Percentiles rank a stretch among this genome's conserved stretches.
phyloP scores from a whole-genome alignment of 257 asterid genomes.

The Petunia axillaris region DNA sequence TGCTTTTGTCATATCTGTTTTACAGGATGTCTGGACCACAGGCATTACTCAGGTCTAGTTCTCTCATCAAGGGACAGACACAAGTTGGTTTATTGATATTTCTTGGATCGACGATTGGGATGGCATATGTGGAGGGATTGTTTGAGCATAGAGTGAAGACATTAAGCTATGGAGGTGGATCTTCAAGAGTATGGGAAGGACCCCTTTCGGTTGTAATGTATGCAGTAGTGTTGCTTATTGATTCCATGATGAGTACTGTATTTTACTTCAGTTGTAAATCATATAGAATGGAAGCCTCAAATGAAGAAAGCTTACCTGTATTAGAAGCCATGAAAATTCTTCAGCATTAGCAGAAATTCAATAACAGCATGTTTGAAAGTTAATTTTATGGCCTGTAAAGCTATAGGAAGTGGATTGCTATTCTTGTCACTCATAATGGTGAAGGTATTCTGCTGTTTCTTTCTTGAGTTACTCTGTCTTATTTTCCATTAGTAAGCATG shows the following conservation, averaged over 20 bases:
- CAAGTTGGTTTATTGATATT: constrained; percentile 91
- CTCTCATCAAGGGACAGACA: constrained; percentile 77
- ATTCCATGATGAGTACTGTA: constrained; percentile 87
- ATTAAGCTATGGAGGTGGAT: constrained; percentile 89
- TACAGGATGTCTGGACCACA: constrained; percentile 88
- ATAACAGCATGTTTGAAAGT: constrained; percentile 34
- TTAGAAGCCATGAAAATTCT: constrained; percentile 55
- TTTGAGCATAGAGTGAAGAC: constrained; percentile 92
- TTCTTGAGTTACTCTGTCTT: background rate
- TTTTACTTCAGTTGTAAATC: constrained; percentile 97
- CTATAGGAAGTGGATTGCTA: constrained; percentile 20
- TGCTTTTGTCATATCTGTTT: constrained; percentile 80
- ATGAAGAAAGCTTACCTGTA: constrained; percentile 56
- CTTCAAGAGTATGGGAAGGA: constrained; percentile 96
- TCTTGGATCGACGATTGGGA: constrained; percentile 85
- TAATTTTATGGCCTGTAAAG: constrained; percentile 16
- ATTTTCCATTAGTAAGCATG: no score
- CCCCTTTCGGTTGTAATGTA: constrained; percentile 87
- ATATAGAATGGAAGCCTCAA: constrained; percentile 65
- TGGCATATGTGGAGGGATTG: constrained; percentile 87
- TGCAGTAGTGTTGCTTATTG: constrained; percentile 76
- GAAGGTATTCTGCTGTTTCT: background rate
- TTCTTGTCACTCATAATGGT: background rate
- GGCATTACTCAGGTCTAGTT: constrained; percentile 80
- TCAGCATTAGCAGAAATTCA: constrained; percentile 44